Percentiles rank a stretch among this genome's conserved stretches.
Evolutionary conservation across 2,329 filamentous ascomycete genomes (phyloP).

Genomic region (Monosporascus sp.): DNA sequence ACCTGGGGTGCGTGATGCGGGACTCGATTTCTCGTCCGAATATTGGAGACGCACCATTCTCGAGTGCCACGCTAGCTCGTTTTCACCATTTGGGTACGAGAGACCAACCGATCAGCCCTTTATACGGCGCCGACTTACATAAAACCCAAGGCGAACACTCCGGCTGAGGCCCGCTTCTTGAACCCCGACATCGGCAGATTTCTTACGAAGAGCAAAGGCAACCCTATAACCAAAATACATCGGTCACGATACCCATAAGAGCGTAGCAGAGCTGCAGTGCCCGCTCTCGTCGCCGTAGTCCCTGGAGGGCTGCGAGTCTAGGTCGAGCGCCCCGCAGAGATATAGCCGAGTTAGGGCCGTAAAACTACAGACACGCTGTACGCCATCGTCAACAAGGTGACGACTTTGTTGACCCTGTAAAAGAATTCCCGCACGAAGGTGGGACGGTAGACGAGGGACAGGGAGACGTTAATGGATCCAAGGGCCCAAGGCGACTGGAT

Average conservation of each 20-base stretch:
- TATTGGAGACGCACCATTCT: no score
- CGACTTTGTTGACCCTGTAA: slow-evolving; percentile 1
- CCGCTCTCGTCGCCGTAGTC: slow-evolving; percentile 5
- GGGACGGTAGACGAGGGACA: slow-evolving; percentile 8
- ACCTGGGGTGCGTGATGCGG: no score
- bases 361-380: neutral
- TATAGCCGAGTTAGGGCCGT: slow-evolving; percentile 1
- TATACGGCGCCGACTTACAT: neutral
- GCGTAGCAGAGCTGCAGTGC: slow-evolving; percentile 4
- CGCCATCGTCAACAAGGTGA: slow-evolving; percentile 1
- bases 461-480: slow-evolving; percentile 7
- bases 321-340: slow-evolving; percentile 5
- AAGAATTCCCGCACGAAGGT: slow-evolving; percentile 6
- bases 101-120: no score
- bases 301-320: slow-evolving; percentile 3
- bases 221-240: slow-evolving; percentile 3
- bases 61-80: no score
- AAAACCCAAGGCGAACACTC: slow-evolving; percentile 5
- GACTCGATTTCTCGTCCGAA: no score
- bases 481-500: slow-evolving; percentile 4
- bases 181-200: slow-evolving; percentile 3
- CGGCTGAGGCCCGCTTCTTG: slow-evolving; percentile 4
- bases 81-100: no score
- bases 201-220: slow-evolving; percentile 5
- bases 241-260: slow-evolving; percentile 5